Evolutionary conservation across 2,329 filamentous ascomycete species (phyloP).

Genomic region (Acephala macrosclerotiorum): DNA sequence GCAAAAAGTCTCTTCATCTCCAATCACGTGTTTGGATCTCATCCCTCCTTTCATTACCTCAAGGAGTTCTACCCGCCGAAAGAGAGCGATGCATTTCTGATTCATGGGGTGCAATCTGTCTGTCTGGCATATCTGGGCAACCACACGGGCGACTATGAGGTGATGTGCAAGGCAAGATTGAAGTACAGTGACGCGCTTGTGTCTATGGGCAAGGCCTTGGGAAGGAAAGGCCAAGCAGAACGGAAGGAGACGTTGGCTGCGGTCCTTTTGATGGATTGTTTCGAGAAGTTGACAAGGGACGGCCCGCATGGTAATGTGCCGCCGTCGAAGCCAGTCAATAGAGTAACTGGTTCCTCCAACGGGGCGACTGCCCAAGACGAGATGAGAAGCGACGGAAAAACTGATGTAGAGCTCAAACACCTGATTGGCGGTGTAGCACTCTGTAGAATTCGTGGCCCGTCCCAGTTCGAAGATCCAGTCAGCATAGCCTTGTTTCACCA

Average conservation of each 20-base stretch:
- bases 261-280: constrained; percentile 28
- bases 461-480: constrained; percentile 16
- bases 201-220: constrained; percentile 16
- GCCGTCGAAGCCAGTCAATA: neutral
- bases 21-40: constrained; percentile 19
- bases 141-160: neutral
- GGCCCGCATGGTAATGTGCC: neutral
- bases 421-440: constrained; percentile 29
- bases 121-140: constrained; percentile 21
- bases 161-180: constrained; percentile 20
- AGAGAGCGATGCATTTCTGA: constrained; percentile 11
- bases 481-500: constrained; percentile 17
- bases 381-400: neutral
- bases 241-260: constrained; percentile 24
- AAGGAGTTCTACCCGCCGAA: constrained; percentile 11
- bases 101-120: constrained; percentile 16
- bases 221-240: constrained; percentile 2
- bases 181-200: constrained; percentile 24
- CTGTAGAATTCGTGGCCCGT: constrained; percentile 19
- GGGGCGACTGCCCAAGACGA: neutral
- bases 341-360: neutral
- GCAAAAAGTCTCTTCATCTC: constrained; percentile 24
- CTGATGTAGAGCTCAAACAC: constrained; percentile 18
- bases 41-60: constrained; percentile 14
- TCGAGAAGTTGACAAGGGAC: constrained; percentile 23